A percentile compares a stretch with the other conserved stretches of the same genome.
phyloP scores from a whole-genome alignment of 2,329 filamentous ascomycete species.

The Fusarium albidum region DNA sequence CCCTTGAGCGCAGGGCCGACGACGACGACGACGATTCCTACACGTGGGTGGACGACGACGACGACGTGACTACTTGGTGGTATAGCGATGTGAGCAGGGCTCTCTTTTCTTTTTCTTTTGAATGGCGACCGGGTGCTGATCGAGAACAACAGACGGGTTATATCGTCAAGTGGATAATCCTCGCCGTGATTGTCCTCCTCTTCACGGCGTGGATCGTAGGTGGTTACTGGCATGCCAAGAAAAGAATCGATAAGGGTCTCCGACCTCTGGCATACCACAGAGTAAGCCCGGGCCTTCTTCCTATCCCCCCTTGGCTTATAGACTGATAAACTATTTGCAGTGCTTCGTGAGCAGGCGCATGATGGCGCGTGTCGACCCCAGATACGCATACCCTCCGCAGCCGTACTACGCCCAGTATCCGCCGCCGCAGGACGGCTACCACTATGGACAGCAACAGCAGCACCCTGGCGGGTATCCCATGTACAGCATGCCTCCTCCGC shows the following conservation, averaged over 20 bases:
- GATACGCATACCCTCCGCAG: conserved; percentile 55
- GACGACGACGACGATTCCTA: conserved; percentile 9
- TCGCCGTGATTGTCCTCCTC: conserved; percentile 66
- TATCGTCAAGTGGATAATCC: conserved; percentile 76
- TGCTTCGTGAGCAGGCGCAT: conserved; percentile 60
- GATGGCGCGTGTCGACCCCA: conserved; percentile 57
- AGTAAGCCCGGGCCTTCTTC: conserved; percentile 50
- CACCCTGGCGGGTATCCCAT: conserved; percentile 41
- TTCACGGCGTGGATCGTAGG: conserved; percentile 70
- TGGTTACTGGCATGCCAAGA: conserved; percentile 75
- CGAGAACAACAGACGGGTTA: conserved; percentile 63
- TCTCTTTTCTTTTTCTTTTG: too few relatives aligned
- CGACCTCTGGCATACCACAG: conserved; percentile 75
- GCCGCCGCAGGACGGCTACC: conserved; percentile 40
- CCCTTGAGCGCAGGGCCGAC: conserved; percentile 29
- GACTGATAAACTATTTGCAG: conserved; percentile 42
- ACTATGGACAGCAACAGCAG: conserved; percentile 7
- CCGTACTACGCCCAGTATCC: conserved; percentile 50
- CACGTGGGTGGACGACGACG: conserved; percentile 10
- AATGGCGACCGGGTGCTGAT: conserved; percentile 13
- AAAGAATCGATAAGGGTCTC: conserved; percentile 70
- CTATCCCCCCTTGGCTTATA: not conserved
- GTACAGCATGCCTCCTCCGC: conserved; percentile 57
- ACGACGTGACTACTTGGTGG: conserved; percentile 42
- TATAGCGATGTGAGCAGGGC: conserved; percentile 39